Conservation (phyloP, 2,329 filamentous ascomycete genomes). For the Lachnum nothofagi region DNA sequence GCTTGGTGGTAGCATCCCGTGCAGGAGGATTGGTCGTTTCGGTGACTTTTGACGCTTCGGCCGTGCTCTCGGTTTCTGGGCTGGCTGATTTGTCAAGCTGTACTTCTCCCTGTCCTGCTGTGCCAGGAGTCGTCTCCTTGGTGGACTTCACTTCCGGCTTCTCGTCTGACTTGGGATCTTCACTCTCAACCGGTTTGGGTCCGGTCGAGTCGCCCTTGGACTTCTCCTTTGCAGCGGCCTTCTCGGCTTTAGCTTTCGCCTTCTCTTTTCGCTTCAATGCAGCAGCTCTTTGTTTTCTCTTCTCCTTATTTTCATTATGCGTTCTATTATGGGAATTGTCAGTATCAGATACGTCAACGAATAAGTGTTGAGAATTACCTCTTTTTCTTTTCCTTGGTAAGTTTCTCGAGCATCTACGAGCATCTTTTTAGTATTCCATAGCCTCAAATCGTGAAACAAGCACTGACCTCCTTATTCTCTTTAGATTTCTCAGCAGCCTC, state of each 20-base stretch:
- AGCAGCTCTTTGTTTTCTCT: constrained; percentile 10
- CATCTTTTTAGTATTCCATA: constrained; percentile 29
- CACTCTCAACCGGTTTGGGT: constrained; percentile 11
- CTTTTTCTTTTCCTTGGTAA: constrained; percentile 28
- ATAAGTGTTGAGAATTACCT: not conserved
- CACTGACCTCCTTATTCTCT: constrained; percentile 36
- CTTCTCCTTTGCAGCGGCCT: constrained; percentile 14
- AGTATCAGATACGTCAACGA: too few species aligned
- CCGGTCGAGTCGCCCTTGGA: constrained; percentile 16
- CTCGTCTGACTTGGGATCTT: constrained; percentile 7
- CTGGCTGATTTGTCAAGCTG: not conserved
- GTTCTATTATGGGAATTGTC: not conserved
- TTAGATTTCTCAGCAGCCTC: constrained; percentile 39
- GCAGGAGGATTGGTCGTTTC: not conserved
- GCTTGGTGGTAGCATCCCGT: not conserved
- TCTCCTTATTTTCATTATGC: constrained; percentile 16
- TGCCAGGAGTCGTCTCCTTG: too few species aligned
- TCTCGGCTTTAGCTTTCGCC: constrained; percentile 6
- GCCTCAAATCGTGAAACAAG: too few species aligned
- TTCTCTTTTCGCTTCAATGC: constrained; percentile 12
- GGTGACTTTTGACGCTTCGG: not conserved
- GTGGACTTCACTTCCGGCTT: too few species aligned
- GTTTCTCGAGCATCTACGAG: constrained; percentile 4
- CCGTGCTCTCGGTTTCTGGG: not conserved
- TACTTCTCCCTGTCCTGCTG: too few species aligned